Conservation (phyloP, 2,329 filamentous ascomycete genomes). For the Pyricularia pennisetigena region DNA sequence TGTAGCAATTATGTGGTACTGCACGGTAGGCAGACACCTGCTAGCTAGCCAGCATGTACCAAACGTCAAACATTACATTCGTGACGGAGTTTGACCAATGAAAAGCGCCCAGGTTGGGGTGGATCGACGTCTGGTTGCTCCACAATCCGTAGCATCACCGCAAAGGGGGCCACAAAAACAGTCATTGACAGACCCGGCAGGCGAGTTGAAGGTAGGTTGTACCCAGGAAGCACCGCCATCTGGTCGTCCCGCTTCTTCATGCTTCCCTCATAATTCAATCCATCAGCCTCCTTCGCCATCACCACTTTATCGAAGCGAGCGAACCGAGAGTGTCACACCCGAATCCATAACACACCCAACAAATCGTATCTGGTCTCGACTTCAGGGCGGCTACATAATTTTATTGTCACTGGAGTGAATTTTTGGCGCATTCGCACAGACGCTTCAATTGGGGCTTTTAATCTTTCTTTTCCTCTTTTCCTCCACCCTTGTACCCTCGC, state of each 20-base stretch:
- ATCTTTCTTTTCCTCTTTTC: neutral
- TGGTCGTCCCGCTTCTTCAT: neutral
- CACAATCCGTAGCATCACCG: neutral
- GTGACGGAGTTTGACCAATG: neutral
- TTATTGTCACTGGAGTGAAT: neutral
- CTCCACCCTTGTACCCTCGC: neutral
- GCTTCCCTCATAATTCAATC: neutral
- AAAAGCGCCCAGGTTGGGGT: neutral
- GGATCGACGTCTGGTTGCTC: neutral
- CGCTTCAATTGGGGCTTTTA: neutral
- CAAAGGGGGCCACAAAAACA: neutral
- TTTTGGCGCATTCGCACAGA: neutral
- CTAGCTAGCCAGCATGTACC: neutral
- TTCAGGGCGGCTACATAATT: neutral
- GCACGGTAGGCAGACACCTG: neutral
- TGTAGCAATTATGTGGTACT: neutral
- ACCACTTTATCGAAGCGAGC: neutral
- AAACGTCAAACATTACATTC: neutral
- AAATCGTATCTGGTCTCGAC: neutral
- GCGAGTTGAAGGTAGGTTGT: neutral
- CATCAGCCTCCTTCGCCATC: neutral
- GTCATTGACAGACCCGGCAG: neutral
- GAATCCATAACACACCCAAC: neutral
- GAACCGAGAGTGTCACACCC: neutral
- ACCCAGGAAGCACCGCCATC: neutral